These are phyloP conservation scores for Teratosphaeria destructans DNA, from an alignment of 2,329 filamentous ascomycete species.

Conservation along the genomic window DNA sequence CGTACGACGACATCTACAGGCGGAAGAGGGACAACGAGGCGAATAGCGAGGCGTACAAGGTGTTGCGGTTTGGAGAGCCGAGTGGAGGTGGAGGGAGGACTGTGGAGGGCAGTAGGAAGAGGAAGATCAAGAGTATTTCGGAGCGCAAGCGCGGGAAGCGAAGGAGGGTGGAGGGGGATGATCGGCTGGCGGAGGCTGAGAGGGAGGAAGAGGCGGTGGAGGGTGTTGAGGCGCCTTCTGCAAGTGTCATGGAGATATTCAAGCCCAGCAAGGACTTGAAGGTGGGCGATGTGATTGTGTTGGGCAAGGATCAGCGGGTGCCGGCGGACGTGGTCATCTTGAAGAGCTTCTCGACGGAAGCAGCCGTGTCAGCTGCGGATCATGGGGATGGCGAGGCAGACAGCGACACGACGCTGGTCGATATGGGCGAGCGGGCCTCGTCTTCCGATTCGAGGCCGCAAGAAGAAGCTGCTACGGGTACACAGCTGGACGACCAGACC, in stretches of 20 bases:
- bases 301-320: constrained; percentile 83
- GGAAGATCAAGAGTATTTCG: constrained; percentile 19
- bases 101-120: constrained; percentile 20
- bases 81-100: constrained; percentile 3
- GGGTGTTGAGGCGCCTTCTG: constrained; percentile 23
- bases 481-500: constrained; percentile 20
- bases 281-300: constrained; percentile 89
- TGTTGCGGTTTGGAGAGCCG: constrained; percentile 58
- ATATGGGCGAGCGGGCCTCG: constrained; percentile 8
- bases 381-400: constrained; percentile 29
- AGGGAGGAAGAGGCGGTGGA: constrained; percentile 55
- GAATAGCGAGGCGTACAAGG: constrained; percentile 79
- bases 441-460: constrained; percentile 6
- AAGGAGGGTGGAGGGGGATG: constrained; percentile 18
- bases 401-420: constrained; percentile 20
- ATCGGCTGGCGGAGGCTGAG: constrained; percentile 53
- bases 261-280: constrained; percentile 82
- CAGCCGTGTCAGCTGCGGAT: constrained; percentile 5
- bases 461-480: constrained; percentile 13
- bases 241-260: constrained; percentile 48
- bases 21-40: constrained; percentile 83
- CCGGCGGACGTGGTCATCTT: constrained; percentile 90
- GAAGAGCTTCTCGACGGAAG: constrained; percentile 62
- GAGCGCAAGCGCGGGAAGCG: constrained; percentile 25
- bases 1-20: constrained; percentile 81